These are phyloP conservation scores for Paecilomyces sp. DNA, from an alignment of 2,329 filamentous ascomycete species.

Conservation along the genomic window DNA sequence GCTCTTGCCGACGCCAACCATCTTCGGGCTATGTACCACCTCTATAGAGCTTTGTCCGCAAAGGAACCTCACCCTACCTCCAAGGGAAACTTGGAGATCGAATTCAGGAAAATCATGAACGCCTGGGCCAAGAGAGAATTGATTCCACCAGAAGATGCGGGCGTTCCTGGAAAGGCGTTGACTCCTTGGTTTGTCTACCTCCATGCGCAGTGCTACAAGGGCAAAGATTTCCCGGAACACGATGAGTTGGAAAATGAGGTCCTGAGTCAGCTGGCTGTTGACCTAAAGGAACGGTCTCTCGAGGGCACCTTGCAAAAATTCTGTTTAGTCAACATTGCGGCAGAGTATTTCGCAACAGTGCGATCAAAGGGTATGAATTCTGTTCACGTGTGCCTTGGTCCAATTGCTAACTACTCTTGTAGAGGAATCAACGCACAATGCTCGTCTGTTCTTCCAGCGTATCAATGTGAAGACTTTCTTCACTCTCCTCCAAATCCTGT, in stretches of 20 bases:
- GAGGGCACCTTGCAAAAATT: conserved; percentile 67
- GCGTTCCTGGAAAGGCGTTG: conserved; percentile 50
- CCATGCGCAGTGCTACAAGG: conserved; percentile 77
- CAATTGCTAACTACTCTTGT: conserved; percentile 10
- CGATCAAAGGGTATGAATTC: conserved; percentile 49
- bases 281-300: conserved; percentile 61
- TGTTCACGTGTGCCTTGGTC: conserved; percentile 3
- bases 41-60: conserved; percentile 75
- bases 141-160: conserved; percentile 43
- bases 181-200: conserved; percentile 77
- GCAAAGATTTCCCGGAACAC: conserved; percentile 65
- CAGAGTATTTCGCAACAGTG: conserved; percentile 64
- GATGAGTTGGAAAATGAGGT: conserved; percentile 82
- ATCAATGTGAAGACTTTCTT: conserved; percentile 75
- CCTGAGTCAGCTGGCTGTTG: conserved; percentile 65
- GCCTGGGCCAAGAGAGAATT: conserved; percentile 52
- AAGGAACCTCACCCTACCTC: conserved; percentile 69
- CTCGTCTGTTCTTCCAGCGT: conserved; percentile 57
- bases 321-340: conserved; percentile 76
- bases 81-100: conserved; percentile 66
- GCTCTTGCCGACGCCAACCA: conserved; percentile 69
- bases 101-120: conserved; percentile 61
- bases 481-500: conserved; percentile 61
- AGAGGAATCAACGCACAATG: conserved; percentile 44
- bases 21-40: conserved; percentile 78